A percentile compares a stretch with the other conserved stretches of the same genome.
Conservation (phyloP, 1,139 yeast genomes). For the Petasospora fabianii region DNA sequence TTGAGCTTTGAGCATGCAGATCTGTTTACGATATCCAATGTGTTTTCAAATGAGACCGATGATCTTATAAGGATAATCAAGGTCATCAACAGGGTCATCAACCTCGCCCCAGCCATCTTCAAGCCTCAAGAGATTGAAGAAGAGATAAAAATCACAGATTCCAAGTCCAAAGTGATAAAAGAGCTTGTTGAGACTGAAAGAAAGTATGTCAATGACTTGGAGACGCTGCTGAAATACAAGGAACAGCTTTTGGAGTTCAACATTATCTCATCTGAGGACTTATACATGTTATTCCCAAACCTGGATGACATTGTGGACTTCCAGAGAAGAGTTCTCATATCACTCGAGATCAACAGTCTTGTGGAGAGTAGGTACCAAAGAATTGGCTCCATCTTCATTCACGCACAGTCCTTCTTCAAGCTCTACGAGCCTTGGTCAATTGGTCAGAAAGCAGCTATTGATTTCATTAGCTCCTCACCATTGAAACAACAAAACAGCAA, state of each 20-base stretch:
- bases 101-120: conserved; percentile 43
- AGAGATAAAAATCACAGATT: conserved; percentile 38
- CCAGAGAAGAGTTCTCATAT: conserved; percentile 84
- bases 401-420: conserved; percentile 79
- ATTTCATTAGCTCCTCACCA: conserved; percentile 66
- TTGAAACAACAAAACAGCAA: conserved; percentile 52
- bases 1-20: conserved; percentile 75
- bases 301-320: conserved; percentile 81
- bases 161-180: conserved; percentile 72
- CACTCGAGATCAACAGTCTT: conserved; percentile 81
- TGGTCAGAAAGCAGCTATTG: conserved; percentile 83
- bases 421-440: conserved; percentile 90
- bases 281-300: conserved; percentile 85
- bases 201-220: conserved; percentile 87
- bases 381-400: conserved; percentile 81
- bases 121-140: conserved; percentile 23
- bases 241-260: conserved; percentile 64
- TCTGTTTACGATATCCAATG: conserved; percentile 86
- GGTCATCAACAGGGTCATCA: conserved; percentile 63
- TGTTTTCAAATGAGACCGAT: conserved; percentile 77
- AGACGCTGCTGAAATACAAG: conserved; percentile 64
- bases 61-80: conserved; percentile 70
- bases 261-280: conserved; percentile 70
- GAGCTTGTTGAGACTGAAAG: conserved; percentile 90
- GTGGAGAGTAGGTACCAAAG: conserved; percentile 76